phyloP scores from a whole-genome alignment of 2,329 filamentous ascomycete genomes.

The Ceratocystis papillata region DNA sequence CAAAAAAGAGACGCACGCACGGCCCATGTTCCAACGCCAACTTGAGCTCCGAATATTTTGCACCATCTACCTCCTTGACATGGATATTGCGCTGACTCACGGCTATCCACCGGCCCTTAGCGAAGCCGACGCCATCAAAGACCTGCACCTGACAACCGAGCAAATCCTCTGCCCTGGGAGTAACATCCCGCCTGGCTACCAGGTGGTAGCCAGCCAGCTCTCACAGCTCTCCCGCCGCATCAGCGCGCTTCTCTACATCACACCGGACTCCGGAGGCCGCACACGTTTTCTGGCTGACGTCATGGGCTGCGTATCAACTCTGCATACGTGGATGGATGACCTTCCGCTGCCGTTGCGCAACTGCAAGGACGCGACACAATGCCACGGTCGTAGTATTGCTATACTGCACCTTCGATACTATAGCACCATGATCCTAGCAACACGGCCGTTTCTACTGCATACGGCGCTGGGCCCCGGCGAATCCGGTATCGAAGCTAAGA shows the following conservation, averaged over 20 bases:
- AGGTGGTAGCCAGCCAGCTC: constrained; percentile 27
- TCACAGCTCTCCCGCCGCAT: constrained; percentile 27
- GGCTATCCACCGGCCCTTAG: constrained; percentile 28
- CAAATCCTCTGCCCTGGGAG: constrained; percentile 29
- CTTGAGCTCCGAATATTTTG: constrained; percentile 28
- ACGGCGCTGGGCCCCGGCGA: constrained; percentile 23
- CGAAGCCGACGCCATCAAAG: constrained; percentile 24
- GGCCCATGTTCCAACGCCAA: constrained; percentile 28
- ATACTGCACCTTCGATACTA: constrained; percentile 26
- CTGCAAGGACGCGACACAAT: constrained; percentile 25
- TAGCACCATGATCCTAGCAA: constrained; percentile 23
- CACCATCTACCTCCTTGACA: constrained; percentile 28
- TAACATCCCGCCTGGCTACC: constrained; percentile 28
- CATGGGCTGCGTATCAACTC: constrained; percentile 24
- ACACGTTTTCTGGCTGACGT: constrained; percentile 26
- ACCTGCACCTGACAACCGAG: constrained; percentile 17
- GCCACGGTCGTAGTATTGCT: constrained; percentile 28
- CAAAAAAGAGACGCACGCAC: constrained; percentile 26
- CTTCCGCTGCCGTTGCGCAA: constrained; percentile 28
- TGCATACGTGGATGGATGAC: constrained; percentile 26
- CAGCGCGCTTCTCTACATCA: constrained; percentile 18
- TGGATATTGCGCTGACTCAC: constrained; percentile 28
- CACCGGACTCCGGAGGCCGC: neutral
- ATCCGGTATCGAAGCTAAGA: constrained; percentile 25
- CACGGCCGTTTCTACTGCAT: constrained; percentile 27